Conservation (phyloP, 129 eudicot species). For the Scalesia atractyloides region DNA sequence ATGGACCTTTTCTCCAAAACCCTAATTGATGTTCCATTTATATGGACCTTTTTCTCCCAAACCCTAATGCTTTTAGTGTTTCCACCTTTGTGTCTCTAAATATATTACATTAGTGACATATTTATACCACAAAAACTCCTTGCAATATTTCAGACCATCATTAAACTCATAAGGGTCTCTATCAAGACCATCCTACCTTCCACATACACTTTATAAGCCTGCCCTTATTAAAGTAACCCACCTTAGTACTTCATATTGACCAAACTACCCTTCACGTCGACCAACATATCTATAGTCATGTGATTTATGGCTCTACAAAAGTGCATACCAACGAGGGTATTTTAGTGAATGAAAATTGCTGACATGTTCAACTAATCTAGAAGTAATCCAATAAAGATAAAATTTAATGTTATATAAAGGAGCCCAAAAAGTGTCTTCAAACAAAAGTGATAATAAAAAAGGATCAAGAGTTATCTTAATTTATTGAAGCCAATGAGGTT, state of each 20-base stretch:
- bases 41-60: constrained; percentile 79
- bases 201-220: constrained; percentile 24
- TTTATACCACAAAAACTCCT: constrained; percentile 54
- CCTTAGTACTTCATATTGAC: constrained; percentile 27
- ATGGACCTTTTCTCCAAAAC: constrained; percentile 93
- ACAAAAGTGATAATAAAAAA: constrained; percentile 23
- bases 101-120: constrained; percentile 50
- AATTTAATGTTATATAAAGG: background rate
- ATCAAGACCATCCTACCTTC: constrained; percentile 35
- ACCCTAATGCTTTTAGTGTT: constrained; percentile 28
- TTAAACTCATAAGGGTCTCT: constrained; percentile 29
- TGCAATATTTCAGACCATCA: constrained; percentile 18
- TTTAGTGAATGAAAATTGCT: constrained; percentile 18
- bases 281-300: background rate
- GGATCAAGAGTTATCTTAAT: constrained; percentile 21
- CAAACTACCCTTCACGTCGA: constrained; percentile 26
- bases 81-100: constrained; percentile 41
- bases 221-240: constrained; percentile 20
- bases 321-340: constrained; percentile 5
- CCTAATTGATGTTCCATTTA: constrained; percentile 31
- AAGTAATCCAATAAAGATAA: constrained; percentile 18
- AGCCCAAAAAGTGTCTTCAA: constrained; percentile 20
- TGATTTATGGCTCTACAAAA: background rate
- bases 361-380: constrained; percentile 31
- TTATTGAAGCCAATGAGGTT: constrained; percentile 25